These are phyloP conservation scores for Lagenidium sp. DNA, from an alignment of 352 stramenopile genomes.

Conservation along the genomic window DNA sequence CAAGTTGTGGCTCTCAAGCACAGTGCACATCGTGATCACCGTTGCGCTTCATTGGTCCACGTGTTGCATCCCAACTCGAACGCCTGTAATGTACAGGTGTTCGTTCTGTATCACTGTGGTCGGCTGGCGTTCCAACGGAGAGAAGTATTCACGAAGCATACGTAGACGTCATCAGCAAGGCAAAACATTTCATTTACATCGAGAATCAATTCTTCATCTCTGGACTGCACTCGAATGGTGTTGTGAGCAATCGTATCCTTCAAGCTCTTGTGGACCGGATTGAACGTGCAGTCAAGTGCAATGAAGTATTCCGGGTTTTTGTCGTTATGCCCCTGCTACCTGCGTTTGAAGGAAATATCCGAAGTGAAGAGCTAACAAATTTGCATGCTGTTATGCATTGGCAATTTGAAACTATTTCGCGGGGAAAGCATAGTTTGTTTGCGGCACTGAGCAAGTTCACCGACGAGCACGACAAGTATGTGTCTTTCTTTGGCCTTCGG, in stretches of 20 bases:
- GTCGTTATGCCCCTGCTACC: slow-evolving; percentile 82
- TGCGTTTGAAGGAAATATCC: slow-evolving; percentile 79
- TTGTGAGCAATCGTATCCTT: slow-evolving; percentile 76
- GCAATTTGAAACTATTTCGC: slow-evolving; percentile 83
- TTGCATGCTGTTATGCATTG: slow-evolving; percentile 86
- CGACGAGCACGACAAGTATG: slow-evolving; percentile 58
- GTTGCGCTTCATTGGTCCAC: slow-evolving; percentile 51
- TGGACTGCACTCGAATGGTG: slow-evolving; percentile 62
- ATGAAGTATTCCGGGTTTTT: slow-evolving; percentile 75
- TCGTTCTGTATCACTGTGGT: slow-evolving; percentile 84
- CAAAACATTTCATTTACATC: slow-evolving; percentile 87
- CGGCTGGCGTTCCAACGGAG: slow-evolving; percentile 71
- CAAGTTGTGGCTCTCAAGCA: slow-evolving; percentile 1
- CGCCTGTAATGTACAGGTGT: slow-evolving; percentile 79
- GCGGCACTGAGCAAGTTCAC: slow-evolving; percentile 53
- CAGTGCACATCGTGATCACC: slow-evolving; percentile 24
- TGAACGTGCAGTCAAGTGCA: slow-evolving; percentile 51
- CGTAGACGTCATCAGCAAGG: slow-evolving; percentile 69
- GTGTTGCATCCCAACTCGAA: slow-evolving; percentile 65
- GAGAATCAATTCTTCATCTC: slow-evolving; percentile 93
- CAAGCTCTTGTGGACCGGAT: slow-evolving; percentile 82
- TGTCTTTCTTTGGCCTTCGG: slow-evolving; percentile 77
- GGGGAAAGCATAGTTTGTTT: slow-evolving; percentile 74
- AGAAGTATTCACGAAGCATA: slow-evolving; percentile 79
- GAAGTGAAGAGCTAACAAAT: slow-evolving; percentile 75